Conservation (phyloP, 768 basidiomycete species). For the Termitomyces sp. region DNA sequence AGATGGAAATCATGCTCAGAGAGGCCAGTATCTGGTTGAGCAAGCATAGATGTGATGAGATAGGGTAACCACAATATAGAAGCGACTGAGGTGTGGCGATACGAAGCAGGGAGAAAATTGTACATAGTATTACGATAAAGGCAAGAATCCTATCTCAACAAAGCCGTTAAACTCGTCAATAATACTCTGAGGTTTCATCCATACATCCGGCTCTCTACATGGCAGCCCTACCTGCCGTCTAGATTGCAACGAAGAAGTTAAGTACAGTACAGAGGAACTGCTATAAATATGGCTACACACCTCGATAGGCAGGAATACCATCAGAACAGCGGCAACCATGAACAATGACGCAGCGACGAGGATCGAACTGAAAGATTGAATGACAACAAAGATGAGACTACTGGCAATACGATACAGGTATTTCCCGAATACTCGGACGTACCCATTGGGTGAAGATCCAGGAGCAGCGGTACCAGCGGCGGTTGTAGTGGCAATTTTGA, state of each 20-base stretch:
- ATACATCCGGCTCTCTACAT: background rate
- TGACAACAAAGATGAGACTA: background rate
- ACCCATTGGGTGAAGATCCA: slow-evolving; percentile 33
- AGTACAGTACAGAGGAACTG: background rate
- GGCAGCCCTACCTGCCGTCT: background rate
- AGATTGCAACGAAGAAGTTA: background rate
- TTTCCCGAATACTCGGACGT: slow-evolving; percentile 44
- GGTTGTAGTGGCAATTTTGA: slow-evolving; percentile 36
- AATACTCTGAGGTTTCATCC: no score
- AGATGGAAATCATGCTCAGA: no score
- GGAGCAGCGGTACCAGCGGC: background rate
- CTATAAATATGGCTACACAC: background rate
- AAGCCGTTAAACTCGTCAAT: no score
- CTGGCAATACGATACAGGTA: slow-evolving; percentile 28
- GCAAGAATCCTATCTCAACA: no score
- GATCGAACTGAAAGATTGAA: slow-evolving; percentile 31
- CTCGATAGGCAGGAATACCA: slow-evolving; percentile 32
- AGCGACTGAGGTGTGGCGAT: no score
- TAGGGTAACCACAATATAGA: no score
- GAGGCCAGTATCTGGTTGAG: no score
- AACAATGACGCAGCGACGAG: slow-evolving; percentile 45
- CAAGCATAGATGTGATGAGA: no score
- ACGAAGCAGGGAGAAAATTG: no score
- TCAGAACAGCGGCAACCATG: slow-evolving; percentile 34
- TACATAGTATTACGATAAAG: no score